Evolutionary conservation across 106 monocot genomes (phyloP).

Genomic region (Platanthera zijinensis): DNA sequence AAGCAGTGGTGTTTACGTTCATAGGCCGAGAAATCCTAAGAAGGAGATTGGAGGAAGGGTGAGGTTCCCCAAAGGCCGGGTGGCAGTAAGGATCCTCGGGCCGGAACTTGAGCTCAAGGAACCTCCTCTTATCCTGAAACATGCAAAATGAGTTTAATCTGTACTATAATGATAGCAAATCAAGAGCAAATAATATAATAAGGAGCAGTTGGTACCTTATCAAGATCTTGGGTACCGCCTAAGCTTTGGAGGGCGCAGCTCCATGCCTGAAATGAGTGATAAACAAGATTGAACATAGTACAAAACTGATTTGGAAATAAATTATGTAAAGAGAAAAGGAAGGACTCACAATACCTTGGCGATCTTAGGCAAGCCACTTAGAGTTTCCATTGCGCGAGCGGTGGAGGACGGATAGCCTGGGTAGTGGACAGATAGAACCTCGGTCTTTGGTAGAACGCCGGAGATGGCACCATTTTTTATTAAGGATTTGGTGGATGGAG

Average conservation of each 20-base stretch:
- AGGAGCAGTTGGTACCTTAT: background rate
- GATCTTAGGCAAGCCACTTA: slow-evolving; percentile 66
- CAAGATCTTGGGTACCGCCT: background rate
- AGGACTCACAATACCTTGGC: slow-evolving; percentile 29
- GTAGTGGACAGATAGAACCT: slow-evolving; percentile 71
- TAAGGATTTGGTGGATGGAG: slow-evolving; percentile 11
- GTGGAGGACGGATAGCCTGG: slow-evolving; percentile 76
- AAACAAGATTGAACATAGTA: background rate
- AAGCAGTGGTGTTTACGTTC: background rate
- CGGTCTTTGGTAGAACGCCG: slow-evolving; percentile 50
- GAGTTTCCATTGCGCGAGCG: slow-evolving; percentile 68
- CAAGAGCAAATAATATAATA: background rate
- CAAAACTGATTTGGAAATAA: background rate
- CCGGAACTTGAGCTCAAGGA: slow-evolving; percentile 71
- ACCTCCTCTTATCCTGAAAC: slow-evolving; percentile 28
- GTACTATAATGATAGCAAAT: background rate
- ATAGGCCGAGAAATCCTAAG: slow-evolving; percentile 46
- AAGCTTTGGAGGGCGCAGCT: background rate
- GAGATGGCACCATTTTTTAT: slow-evolving; percentile 55
- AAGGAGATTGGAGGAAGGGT: slow-evolving; percentile 33
- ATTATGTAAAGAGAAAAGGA: background rate
- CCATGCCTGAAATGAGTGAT: background rate
- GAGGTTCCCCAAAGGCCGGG: slow-evolving; percentile 57
- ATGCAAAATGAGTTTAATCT: background rate
- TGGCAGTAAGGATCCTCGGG: slow-evolving; percentile 87